phyloP scores from a whole-genome alignment of 208 protist species.

The Hexamita inflata region DNA sequence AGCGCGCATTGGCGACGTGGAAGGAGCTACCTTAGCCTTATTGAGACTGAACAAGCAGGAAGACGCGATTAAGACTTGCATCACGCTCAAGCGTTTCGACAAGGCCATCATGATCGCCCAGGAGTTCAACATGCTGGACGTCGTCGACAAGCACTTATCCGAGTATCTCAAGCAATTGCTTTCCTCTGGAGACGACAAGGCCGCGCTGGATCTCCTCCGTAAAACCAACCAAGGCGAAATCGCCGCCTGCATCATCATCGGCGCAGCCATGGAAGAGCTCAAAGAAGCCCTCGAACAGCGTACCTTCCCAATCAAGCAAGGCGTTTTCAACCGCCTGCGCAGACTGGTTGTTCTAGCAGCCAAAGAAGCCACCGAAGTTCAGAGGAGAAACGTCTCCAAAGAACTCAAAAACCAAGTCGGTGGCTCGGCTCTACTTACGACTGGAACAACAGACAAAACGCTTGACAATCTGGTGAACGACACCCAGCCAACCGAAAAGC shows the following conservation, averaged over 20 bases:
- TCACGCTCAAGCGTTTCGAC: slow-evolving; percentile 16
- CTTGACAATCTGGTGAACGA: not conserved
- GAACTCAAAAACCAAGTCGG: not conserved
- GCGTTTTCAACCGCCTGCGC: not conserved
- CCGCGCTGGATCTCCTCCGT: not conserved
- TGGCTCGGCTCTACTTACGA: not conserved
- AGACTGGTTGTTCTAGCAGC: slow-evolving; percentile 4
- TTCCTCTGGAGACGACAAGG: slow-evolving; percentile 8
- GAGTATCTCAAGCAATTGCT: slow-evolving; percentile 11
- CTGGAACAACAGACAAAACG: not conserved
- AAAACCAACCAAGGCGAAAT: slow-evolving; percentile 12
- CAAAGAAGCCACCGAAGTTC: slow-evolving; percentile 9
- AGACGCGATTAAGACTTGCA: not conserved
- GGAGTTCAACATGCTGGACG: slow-evolving; percentile 1
- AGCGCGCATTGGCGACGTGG: slow-evolving; percentile 12
- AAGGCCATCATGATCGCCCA: not conserved
- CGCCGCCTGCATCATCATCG: not conserved
- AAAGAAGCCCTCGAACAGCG: not conserved
- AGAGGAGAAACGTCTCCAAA: not conserved
- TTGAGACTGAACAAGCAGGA: not conserved
- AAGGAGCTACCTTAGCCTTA: not conserved
- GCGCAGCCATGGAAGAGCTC: not conserved
- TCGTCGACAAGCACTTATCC: not conserved
- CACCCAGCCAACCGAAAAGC: not conserved
- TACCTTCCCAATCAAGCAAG: not conserved